Evolutionary conservation across 179 eudicot genomes (phyloP).

Genomic region (Amaranthus tricolor): DNA sequence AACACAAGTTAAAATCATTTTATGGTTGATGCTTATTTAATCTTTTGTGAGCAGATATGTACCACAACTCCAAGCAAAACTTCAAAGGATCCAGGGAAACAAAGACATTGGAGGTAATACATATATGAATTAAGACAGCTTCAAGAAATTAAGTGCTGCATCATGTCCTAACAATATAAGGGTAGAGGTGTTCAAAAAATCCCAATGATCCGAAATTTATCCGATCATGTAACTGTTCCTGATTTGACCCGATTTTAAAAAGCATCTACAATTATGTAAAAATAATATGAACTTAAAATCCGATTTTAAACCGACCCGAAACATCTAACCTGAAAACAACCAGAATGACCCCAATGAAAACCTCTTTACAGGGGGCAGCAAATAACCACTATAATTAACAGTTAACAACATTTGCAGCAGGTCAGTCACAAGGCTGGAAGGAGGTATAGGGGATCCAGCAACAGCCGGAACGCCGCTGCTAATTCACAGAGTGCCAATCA

Average conservation of each 20-base stretch:
- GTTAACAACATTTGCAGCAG: conserved; percentile 25
- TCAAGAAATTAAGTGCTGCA: background rate
- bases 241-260: background rate
- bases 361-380: too few relatives aligned
- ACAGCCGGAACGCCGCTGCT: conserved; percentile 26
- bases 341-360: too few relatives aligned
- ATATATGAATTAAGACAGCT: conserved; percentile 15
- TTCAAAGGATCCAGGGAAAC: conserved; percentile 49
- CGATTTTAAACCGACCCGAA: too few relatives aligned
- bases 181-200: background rate
- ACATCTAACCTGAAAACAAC: too few relatives aligned
- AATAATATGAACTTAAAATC: too few relatives aligned
- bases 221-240: too few relatives aligned
- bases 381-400: too few relatives aligned
- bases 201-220: too few relatives aligned
- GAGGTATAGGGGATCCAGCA: conserved; percentile 34
- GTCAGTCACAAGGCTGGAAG: conserved; percentile 35
- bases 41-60: conserved; percentile 35
- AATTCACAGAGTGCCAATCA: conserved; percentile 45
- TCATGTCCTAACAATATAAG: background rate
- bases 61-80: conserved; percentile 37
- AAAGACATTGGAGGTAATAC: conserved; percentile 48
- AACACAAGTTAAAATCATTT: background rate
- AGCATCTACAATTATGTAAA: background rate
- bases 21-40: background rate